Percentiles rank a stretch among this genome's conserved stretches.
Conservation (phyloP, 805 yeast species). For the Pichia thaimueangensis region DNA sequence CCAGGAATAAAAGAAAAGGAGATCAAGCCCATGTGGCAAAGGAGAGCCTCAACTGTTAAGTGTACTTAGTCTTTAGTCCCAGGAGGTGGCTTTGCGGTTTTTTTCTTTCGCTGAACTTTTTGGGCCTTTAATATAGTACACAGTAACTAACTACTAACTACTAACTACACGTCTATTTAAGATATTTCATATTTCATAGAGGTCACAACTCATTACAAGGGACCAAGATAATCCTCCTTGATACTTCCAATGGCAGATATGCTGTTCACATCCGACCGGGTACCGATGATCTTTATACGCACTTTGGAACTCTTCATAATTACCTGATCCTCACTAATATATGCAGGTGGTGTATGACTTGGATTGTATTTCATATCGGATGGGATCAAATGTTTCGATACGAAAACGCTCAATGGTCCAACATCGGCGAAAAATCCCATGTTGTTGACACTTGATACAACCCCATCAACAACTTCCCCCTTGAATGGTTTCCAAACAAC, state of each 20-base stretch:
- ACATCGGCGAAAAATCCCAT: slow-evolving; percentile 98
- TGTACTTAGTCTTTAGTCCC: too few relatives aligned
- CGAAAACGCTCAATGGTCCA: slow-evolving; percentile 92
- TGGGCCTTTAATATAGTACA: too few relatives aligned
- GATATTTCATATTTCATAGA: too few relatives aligned
- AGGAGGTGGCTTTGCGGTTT: too few relatives aligned
- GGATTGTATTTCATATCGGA: slow-evolving; percentile 91
- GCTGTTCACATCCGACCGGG: slow-evolving; percentile 94
- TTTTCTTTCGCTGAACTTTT: too few relatives aligned
- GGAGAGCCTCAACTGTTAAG: too few relatives aligned
- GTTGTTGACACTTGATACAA: slow-evolving; percentile 86
- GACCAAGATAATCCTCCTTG: slow-evolving; percentile 96
- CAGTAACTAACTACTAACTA: too few relatives aligned
- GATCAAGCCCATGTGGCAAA: neutral
- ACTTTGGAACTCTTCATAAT: slow-evolving; percentile 92
- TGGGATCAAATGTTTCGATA: slow-evolving; percentile 91
- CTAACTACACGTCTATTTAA: too few relatives aligned
- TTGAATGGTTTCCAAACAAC: slow-evolving; percentile 98
- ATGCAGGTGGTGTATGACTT: slow-evolving; percentile 97
- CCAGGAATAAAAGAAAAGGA: neutral
- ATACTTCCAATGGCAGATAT: slow-evolving; percentile 97
- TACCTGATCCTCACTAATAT: slow-evolving; percentile 89
- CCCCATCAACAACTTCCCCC: slow-evolving; percentile 97
- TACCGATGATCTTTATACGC: slow-evolving; percentile 93
- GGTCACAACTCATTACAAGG: slow-evolving; percentile 45